Conservation (phyloP, 495 filamentous ascomycete genomes). For the Xylaria venustula region DNA sequence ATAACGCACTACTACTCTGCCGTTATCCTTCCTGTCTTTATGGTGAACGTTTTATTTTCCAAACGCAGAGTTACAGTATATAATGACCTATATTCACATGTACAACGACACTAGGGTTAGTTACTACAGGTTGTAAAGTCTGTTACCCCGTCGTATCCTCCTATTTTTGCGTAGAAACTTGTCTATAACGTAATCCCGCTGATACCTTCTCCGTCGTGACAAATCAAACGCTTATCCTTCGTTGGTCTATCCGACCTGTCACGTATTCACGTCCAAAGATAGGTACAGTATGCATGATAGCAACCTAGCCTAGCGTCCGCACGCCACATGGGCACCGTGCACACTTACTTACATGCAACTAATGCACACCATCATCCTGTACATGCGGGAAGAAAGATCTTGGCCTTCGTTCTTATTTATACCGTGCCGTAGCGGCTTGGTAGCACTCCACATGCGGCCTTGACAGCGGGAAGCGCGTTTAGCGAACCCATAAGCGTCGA, state of each 20-base stretch:
- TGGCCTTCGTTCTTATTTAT: neutral
- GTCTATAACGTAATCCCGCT: neutral
- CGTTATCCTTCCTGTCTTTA: no score
- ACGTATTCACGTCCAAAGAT: neutral
- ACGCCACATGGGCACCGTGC: neutral
- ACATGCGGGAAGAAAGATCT: neutral
- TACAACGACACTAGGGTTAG: no score
- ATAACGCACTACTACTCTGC: no score
- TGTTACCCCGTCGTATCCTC: no score
- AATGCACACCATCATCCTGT: neutral
- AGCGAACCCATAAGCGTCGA: neutral
- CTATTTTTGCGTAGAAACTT: neutral
- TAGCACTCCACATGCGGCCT: no score
- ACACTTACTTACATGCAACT: neutral
- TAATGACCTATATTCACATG: no score
- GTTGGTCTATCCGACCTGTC: neutral
- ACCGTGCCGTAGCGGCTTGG: no score
- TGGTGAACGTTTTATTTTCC: no score
- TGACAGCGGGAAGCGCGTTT: no score
- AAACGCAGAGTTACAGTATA: no score
- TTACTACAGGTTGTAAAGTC: no score
- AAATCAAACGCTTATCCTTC: neutral
- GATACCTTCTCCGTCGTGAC: neutral
- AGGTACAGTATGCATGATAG: neutral
- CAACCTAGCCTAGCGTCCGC: neutral